Evolutionary conservation across 2,329 filamentous ascomycete species (phyloP), one percentile per base, ranked within the genome.

Genomic region (Penicillium sp.): DNA sequence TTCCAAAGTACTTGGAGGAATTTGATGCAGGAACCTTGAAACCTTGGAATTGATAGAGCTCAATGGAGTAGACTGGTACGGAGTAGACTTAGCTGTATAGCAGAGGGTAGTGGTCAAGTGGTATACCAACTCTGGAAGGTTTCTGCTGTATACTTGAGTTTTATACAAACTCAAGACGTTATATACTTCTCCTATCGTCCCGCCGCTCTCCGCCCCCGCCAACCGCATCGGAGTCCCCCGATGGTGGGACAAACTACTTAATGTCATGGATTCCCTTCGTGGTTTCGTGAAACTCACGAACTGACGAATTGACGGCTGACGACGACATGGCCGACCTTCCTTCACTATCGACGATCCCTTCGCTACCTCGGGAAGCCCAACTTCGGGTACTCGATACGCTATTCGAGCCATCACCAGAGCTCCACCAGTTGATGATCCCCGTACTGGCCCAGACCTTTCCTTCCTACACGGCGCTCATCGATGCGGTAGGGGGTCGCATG

Each of bases 361-460:
- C 76, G 44, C 81, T 87, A 45, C 69, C 85, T 16, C 79, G 83
- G 29, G 65, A 78, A 27, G 75, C 81, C 18, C 81, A 88, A 38
- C 62, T 72, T 45, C 63, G 62, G 42, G 63, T 86, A 46, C 83
- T 96, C 45, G 89, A 95, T 74, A 80, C 86, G 3, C 86, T 96
- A 55, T 96, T 97, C 73, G 92, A 97, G 71, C 89, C 90, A 14
- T 92, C 88, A 50, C 77, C 82, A 0, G 83, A 87, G 47, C 84
- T 97, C 1, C 90, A 93, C 72, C 79, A 81, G 11, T 80, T 94
- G 13, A 83, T 89, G 14, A 70, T 90, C 5, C 88, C 89, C 2
- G 75, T 88, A 2, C 78, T 95, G n/a, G 79, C 78, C 42, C 74
- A 80, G 45, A 71, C 77, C 1, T 92, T 90, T 71, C 64, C 76